phyloP scores from a whole-genome alignment of 139 green algal genomes.

The Microglena sp. region DNA sequence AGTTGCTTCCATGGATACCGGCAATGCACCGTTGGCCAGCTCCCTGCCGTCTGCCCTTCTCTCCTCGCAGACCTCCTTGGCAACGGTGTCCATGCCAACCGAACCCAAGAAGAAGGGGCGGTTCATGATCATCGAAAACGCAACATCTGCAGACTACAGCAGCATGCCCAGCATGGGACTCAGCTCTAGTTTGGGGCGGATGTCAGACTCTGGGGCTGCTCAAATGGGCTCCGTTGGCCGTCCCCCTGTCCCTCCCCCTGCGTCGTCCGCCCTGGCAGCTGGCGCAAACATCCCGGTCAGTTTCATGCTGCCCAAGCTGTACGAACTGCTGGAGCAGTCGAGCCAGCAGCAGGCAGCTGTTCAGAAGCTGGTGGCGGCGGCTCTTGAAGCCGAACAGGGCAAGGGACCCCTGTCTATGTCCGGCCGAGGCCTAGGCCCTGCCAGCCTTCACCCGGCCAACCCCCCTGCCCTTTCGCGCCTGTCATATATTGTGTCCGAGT shows the following conservation, averaged over 20 bases:
- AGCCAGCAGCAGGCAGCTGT: conserved; percentile 13
- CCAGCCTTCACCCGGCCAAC: too few species aligned
- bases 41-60: too few species aligned
- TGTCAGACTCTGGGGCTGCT: not conserved
- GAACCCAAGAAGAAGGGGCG: conserved; percentile 56
- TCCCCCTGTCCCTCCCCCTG: not conserved
- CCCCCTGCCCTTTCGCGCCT: too few species aligned
- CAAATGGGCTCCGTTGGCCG: not conserved
- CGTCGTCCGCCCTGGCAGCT: not conserved
- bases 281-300: too few species aligned
- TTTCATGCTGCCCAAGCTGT: conserved; percentile 36
- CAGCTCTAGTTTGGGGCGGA: too few species aligned
- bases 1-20: too few species aligned
- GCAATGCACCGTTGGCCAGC: too few species aligned
- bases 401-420: too few species aligned
- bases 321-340: conserved; percentile 52
- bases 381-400: conserved; percentile 46
- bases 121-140: conserved; percentile 76
- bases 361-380: conserved; percentile 24
- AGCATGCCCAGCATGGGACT: conserved; percentile 13
- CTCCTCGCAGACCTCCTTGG: too few species aligned
- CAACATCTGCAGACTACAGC: too few species aligned
- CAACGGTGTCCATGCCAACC: not conserved
- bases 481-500: too few species aligned
- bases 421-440: too few species aligned